phyloP scores from a whole-genome alignment of 2,329 filamentous ascomycete species.

The Akanthomyces uredinophilus region DNA sequence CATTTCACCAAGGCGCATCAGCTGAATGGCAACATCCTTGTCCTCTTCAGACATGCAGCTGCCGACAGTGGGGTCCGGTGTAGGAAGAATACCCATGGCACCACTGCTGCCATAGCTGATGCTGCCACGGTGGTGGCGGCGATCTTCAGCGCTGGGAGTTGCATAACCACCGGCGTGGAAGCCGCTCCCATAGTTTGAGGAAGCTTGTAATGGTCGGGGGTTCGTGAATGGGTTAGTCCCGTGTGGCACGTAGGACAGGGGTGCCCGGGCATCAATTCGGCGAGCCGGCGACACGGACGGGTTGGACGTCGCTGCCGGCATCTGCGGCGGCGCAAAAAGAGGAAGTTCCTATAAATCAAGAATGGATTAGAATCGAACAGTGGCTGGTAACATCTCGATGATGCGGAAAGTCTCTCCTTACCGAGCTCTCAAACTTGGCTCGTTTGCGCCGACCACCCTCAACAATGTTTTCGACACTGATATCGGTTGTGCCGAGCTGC shows the following conservation, averaged over 20 bases:
- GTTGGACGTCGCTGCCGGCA: slow-evolving; percentile 90
- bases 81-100: slow-evolving; percentile 64
- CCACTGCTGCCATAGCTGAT: slow-evolving; percentile 48
- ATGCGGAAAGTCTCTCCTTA: slow-evolving; percentile 47
- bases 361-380: slow-evolving; percentile 18
- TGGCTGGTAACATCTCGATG: background rate
- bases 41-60: slow-evolving; percentile 96
- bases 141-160: slow-evolving; percentile 56
- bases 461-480: slow-evolving; percentile 96
- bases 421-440: slow-evolving; percentile 93
- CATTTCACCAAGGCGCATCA: slow-evolving; percentile 92
- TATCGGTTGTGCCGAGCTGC: slow-evolving; percentile 88
- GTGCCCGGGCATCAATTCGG: slow-evolving; percentile 65
- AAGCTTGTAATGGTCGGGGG: slow-evolving; percentile 73
- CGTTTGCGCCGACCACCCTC: slow-evolving; percentile 93
- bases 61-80: slow-evolving; percentile 92
- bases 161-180: slow-evolving; percentile 53
- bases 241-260: slow-evolving; percentile 70
- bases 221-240: slow-evolving; percentile 77
- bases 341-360: slow-evolving; percentile 70
- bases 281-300: slow-evolving; percentile 93
- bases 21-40: slow-evolving; percentile 88
- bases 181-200: slow-evolving; percentile 64
- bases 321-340: slow-evolving; percentile 88
- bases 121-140: slow-evolving; percentile 58